phyloP scores from a whole-genome alignment of 495 filamentous ascomycete genomes.

The Emericellopsis terricola region DNA sequence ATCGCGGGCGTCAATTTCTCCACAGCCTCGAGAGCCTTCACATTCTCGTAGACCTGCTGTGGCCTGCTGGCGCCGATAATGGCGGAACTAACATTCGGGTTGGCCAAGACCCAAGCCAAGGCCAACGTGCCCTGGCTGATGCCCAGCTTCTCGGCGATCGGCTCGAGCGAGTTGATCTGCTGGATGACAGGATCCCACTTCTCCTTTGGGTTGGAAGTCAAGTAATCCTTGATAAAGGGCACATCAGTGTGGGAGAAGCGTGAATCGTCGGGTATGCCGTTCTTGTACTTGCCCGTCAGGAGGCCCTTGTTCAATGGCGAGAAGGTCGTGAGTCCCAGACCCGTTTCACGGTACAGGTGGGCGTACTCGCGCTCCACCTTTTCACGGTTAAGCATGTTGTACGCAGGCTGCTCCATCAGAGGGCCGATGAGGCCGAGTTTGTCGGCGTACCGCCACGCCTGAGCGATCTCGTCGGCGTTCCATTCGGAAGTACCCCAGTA shows the following conservation, averaged over 20 bases:
- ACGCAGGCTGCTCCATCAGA: conserved; percentile 69
- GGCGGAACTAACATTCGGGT: conserved; percentile 52
- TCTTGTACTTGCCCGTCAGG: conserved; percentile 69
- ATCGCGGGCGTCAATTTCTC: conserved; percentile 49
- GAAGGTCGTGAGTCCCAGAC: conserved; percentile 57
- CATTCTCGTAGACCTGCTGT: conserved; percentile 57
- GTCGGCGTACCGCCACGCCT: conserved; percentile 59
- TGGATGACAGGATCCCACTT: conserved; percentile 26
- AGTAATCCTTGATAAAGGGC: conserved; percentile 29
- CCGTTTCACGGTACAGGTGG: conserved; percentile 42
- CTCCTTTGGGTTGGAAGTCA: conserved; percentile 23
- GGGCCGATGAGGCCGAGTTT: conserved; percentile 62
- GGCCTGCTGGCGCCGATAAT: conserved; percentile 61
- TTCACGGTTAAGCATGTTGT: conserved; percentile 58
- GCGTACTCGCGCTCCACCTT: conserved; percentile 63
- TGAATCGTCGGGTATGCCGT: conserved; percentile 39
- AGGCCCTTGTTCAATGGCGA: conserved; percentile 55
- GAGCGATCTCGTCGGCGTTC: conserved; percentile 62
- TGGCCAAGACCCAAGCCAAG: conserved; percentile 65
- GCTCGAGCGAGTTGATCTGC: conserved; percentile 30
- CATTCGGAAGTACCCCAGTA: conserved; percentile 91
- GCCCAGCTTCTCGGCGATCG: conserved; percentile 49
- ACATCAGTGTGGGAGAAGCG: conserved; percentile 27
- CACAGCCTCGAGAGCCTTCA: conserved; percentile 40
- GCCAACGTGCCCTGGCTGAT: conserved; percentile 48